Base-by-base conservation (phyloP, 2,329 filamentous ascomycete species). In the Penicillium sp. region DNA sequence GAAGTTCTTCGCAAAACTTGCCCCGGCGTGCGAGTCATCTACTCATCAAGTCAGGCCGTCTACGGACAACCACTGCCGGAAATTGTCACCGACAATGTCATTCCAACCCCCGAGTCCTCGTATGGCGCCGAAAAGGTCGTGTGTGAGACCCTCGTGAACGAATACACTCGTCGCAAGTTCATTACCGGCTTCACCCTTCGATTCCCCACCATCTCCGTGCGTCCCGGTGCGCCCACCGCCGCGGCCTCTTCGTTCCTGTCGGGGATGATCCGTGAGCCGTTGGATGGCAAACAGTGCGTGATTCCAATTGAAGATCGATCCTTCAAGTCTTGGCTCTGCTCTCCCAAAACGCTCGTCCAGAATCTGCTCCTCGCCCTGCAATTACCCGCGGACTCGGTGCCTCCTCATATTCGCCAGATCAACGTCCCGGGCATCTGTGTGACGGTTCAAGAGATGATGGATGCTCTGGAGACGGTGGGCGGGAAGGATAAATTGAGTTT, bases 71-170 rank as follows among this genome's bases (percentile, higher is more conserved):
- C 79, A 1, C 69, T 83, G 9, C 80, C 77, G 1, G 65, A 70
- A 4, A 62, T 75, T 7, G 76, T 84, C 3, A 74, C 71, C 3
- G 76, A 80, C 54, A 63, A 57, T 41, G 71, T 77, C 24, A 71
- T 71, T 33, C 78, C 81, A 3, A 83, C 79, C 34, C 82, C 82
- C 0, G 76, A 83, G 60, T 77, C 76, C 35, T 82, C 78, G 11
- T 84, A 84, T 60, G 82, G 82, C 32, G 75, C 79, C 4, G 78
- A 83, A 64, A 84, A 85, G 64, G 70, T 83, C 51, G 76, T 83
- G 63, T 79, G 76, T 48, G 82, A 85, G 66, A 72, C 76, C 1
- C 70, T 84, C 7, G 62, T 85, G 59, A 84, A 84, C 65, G 81
- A 84, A 52, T 78, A 83, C 64, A 80, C 80, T 46, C 73, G 82